A percentile compares a stretch with the other conserved stretches of the same genome.
phyloP scores from a whole-genome alignment of 2,329 filamentous ascomycete genomes.

The Claviceps maximensis region DNA sequence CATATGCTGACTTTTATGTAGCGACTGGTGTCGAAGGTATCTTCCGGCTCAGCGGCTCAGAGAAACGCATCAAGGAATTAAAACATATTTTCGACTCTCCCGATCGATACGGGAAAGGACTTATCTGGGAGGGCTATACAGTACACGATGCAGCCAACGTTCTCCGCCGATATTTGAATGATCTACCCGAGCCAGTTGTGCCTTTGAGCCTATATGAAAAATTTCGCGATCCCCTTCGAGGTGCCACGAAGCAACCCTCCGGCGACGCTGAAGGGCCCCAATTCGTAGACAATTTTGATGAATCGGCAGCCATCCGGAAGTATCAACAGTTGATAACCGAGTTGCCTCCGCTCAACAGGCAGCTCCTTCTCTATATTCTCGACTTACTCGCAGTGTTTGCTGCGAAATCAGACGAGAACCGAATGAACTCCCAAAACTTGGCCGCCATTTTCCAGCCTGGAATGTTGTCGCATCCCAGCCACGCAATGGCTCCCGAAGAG shows the following conservation, averaged over 20 bases:
- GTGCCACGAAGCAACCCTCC: slow-evolving; percentile 58
- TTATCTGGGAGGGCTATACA: slow-evolving; percentile 95
- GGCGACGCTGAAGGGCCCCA: slow-evolving; percentile 57
- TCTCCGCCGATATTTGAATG: slow-evolving; percentile 86
- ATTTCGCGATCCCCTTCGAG: slow-evolving; percentile 72
- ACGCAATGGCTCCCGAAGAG: slow-evolving; percentile 91
- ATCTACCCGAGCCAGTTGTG: slow-evolving; percentile 91
- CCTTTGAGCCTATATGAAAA: slow-evolving; percentile 84
- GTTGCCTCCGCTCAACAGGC: slow-evolving; percentile 81
- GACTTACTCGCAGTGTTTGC: slow-evolving; percentile 94
- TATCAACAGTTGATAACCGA: slow-evolving; percentile 91
- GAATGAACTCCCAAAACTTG: slow-evolving; percentile 90
- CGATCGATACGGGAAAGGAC: slow-evolving; percentile 87
- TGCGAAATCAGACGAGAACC: slow-evolving; percentile 89
- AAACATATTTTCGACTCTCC: slow-evolving; percentile 87
- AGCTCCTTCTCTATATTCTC: slow-evolving; percentile 87
- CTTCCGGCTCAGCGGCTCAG: slow-evolving; percentile 87
- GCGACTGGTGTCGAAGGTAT: slow-evolving; percentile 93
- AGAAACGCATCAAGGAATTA: slow-evolving; percentile 96
- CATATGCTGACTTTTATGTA: slow-evolving; percentile 26
- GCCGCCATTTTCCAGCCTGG: slow-evolving; percentile 97
- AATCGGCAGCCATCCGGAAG: slow-evolving; percentile 59
- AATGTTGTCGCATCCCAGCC: slow-evolving; percentile 81
- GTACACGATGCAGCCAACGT: slow-evolving; percentile 98
- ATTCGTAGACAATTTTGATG: slow-evolving; percentile 48